Conservation (phyloP, 2,329 filamentous ascomycete species). For the Pseudonectria buxi region DNA sequence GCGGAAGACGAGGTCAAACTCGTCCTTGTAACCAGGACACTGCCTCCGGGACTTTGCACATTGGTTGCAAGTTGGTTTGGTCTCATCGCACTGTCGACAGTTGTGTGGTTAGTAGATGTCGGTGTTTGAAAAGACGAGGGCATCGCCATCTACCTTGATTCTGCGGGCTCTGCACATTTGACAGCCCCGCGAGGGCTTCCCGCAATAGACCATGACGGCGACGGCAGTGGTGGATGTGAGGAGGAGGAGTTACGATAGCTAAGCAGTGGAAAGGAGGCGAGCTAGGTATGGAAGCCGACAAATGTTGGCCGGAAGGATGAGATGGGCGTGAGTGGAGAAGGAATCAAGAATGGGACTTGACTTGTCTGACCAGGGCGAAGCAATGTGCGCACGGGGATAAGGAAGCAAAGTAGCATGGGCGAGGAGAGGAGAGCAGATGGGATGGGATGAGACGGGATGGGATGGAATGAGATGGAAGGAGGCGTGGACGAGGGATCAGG, state of each 20-base stretch:
- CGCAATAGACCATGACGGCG: constrained; percentile 56
- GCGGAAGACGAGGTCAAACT: constrained; percentile 66
- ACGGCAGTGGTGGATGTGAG: too few relatives aligned
- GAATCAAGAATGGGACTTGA: too few relatives aligned
- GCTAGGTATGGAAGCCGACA: constrained; percentile 1
- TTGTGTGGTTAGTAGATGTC: constrained; percentile 8
- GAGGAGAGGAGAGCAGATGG: too few relatives aligned
- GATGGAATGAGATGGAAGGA: too few relatives aligned
- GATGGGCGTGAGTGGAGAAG: too few relatives aligned
- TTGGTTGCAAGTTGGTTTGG: constrained; percentile 58
- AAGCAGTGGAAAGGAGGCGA: background rate
- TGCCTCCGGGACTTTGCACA: constrained; percentile 56
- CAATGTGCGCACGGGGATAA: too few relatives aligned
- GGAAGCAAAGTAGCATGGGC: too few relatives aligned
- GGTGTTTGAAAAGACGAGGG: too few relatives aligned
- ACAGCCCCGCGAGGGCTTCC: constrained; percentile 61
- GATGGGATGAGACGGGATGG: too few relatives aligned
- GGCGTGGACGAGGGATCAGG: too few relatives aligned
- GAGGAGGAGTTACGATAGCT: background rate
- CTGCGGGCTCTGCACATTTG: constrained; percentile 67
- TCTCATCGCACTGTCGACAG: constrained; percentile 54
- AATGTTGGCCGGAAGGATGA: background rate
- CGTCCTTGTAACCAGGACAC: constrained; percentile 63
- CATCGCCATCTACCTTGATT: constrained; percentile 67
- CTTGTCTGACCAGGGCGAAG: too few relatives aligned